These are phyloP conservation scores for Spongispora temasekensis DNA, from an alignment of 1,284 basidiomycete species.

Conservation along the genomic window DNA sequence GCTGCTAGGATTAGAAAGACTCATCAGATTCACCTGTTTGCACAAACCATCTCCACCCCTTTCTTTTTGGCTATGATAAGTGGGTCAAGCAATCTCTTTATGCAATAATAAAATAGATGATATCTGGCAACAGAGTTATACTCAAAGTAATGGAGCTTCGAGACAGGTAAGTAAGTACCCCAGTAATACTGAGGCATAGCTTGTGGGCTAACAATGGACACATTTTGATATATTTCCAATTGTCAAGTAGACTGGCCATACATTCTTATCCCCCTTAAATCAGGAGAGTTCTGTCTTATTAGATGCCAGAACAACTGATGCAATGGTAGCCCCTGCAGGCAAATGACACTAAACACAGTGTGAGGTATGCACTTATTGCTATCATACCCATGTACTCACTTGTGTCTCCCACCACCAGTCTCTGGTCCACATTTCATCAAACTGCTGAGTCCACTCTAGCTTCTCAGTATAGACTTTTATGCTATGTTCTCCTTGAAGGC, in stretches of 20 bases:
- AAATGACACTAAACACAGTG: background rate
- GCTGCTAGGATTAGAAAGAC: slow-evolving; percentile 25
- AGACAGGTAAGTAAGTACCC: background rate
- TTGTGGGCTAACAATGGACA: background rate
- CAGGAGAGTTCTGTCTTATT: background rate
- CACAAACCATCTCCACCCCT: background rate
- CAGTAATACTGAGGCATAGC: background rate
- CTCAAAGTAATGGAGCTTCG: background rate
- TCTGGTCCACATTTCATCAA: background rate
- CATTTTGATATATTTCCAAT: background rate
- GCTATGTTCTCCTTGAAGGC: background rate
- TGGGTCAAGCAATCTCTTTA: background rate
- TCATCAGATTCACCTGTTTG: background rate
- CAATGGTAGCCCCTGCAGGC: background rate
- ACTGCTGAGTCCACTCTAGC: background rate
- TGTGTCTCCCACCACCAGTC: background rate
- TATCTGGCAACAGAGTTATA: background rate
- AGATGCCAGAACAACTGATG: background rate
- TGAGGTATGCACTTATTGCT: background rate
- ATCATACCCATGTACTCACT: background rate
- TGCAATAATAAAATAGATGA: background rate
- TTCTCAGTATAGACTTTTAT: background rate
- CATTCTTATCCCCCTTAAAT: background rate
- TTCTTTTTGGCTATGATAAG: background rate
- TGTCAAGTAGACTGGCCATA: background rate